A percentile compares a stretch with the other conserved stretches of the same genome.
Conservation (phyloP, 352 stramenopile species). For the Pythium aphanidermatum region DNA sequence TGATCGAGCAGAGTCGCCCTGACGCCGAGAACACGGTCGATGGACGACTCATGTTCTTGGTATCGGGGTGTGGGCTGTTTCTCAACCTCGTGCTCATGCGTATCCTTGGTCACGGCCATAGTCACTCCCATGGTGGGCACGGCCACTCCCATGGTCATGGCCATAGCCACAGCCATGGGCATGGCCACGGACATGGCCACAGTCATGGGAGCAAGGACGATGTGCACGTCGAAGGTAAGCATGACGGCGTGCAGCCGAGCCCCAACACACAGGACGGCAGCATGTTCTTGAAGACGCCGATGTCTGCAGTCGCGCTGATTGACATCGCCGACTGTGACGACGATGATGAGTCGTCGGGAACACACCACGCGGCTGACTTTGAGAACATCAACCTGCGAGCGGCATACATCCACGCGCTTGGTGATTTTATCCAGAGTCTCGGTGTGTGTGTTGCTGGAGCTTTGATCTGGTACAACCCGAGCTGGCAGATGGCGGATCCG, state of each 20-base stretch:
- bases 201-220: conserved; percentile 21
- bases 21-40: conserved; percentile 68
- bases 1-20: conserved; percentile 43
- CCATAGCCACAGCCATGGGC: conserved; percentile 37
- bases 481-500: conserved; percentile 94
- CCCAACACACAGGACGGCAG: conserved; percentile 34
- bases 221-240: conserved; percentile 19
- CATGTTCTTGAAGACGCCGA: conserved; percentile 58
- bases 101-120: conserved; percentile 82
- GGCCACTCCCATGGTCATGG: conserved; percentile 47
- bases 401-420: conserved; percentile 96
- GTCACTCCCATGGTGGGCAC: conserved; percentile 36
- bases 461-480: conserved; percentile 96
- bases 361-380: conserved; percentile 33
- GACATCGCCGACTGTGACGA: conserved; percentile 24
- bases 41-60: conserved; percentile 93
- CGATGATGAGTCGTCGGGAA: conserved; percentile 9
- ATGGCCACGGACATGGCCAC: conserved; percentile 21
- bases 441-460: conserved; percentile 94
- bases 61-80: conserved; percentile 91
- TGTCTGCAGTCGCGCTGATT: conserved; percentile 74
- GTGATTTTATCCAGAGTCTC: conserved; percentile 95
- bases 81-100: conserved; percentile 94
- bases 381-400: conserved; percentile 96
- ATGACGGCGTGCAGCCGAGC: conserved; percentile 31